phyloP scores from a whole-genome alignment of 2,329 filamentous ascomycete species.

The Scedosporium aurantiacum region DNA sequence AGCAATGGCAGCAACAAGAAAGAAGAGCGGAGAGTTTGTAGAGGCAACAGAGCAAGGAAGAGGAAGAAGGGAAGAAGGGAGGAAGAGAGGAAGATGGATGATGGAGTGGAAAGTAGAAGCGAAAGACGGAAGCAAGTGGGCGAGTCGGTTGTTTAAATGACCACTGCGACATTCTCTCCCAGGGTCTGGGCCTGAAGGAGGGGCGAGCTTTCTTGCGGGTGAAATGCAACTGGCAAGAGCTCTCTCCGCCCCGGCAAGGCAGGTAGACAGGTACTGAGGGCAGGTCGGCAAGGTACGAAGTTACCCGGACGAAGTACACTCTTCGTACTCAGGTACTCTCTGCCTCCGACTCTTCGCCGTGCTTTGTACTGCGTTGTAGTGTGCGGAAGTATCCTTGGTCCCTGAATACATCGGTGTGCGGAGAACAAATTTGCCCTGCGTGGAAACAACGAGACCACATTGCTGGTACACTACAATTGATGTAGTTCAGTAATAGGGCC shows the following conservation, averaged over 20 bases:
- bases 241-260: not conserved
- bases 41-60: not conserved
- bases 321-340: not conserved
- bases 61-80: not conserved
- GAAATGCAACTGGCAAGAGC: not conserved
- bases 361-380: not conserved
- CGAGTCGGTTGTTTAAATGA: constrained; percentile 3
- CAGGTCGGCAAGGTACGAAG: no score
- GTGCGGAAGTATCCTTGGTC: not conserved
- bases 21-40: not conserved
- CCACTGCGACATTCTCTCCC: not conserved
- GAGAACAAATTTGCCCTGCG: not conserved
- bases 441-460: not conserved
- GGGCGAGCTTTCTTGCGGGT: constrained; percentile 1
- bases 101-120: constrained; percentile 3
- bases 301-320: not conserved
- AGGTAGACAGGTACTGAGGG: not conserved
- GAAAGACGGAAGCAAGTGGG: not conserved
- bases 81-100: constrained; percentile 7
- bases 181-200: not conserved
- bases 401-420: not conserved
- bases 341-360: not conserved
- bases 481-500: no score
- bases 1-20: not conserved
- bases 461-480: not conserved